Conservation (phyloP, 176 grass and related monocot species). For the Chloris gayana region DNA sequence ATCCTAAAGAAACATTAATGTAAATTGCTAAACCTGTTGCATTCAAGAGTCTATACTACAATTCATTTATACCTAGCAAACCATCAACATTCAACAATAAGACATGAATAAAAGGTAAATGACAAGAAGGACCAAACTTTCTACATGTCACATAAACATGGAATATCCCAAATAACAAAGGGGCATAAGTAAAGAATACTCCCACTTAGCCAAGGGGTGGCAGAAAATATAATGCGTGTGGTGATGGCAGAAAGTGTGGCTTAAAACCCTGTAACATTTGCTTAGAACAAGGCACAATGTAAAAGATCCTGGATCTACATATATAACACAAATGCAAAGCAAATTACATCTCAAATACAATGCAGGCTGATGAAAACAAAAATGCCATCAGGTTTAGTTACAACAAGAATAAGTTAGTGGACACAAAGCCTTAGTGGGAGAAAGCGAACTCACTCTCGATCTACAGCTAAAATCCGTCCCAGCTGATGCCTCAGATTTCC, state of each 20-base stretch:
- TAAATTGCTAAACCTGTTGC: constrained; percentile 10
- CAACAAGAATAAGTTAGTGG: constrained; percentile 5
- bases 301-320: constrained; percentile 11
- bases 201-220: background rate
- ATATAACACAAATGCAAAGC: constrained; percentile 5
- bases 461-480: constrained; percentile 86
- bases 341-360: background rate
- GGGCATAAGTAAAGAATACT: background rate
- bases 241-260: background rate
- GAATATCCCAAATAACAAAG: background rate
- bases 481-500: constrained; percentile 81
- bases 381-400: background rate
- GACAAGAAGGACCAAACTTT: background rate
- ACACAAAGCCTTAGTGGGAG: constrained; percentile 20
- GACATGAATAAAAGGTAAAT: constrained; percentile 26
- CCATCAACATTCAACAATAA: constrained; percentile 9
- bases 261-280: background rate
- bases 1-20: background rate
- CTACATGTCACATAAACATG: constrained; percentile 16
- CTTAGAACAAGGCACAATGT: background rate
- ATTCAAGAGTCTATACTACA: background rate
- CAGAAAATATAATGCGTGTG: constrained; percentile 14
- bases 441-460: constrained; percentile 74
- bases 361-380: constrained; percentile 7
- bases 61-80: constrained; percentile 12